These are phyloP conservation scores for Eremothecium sinecaudum DNA, from an alignment of 1,139 yeast species.

Conservation along the genomic window DNA sequence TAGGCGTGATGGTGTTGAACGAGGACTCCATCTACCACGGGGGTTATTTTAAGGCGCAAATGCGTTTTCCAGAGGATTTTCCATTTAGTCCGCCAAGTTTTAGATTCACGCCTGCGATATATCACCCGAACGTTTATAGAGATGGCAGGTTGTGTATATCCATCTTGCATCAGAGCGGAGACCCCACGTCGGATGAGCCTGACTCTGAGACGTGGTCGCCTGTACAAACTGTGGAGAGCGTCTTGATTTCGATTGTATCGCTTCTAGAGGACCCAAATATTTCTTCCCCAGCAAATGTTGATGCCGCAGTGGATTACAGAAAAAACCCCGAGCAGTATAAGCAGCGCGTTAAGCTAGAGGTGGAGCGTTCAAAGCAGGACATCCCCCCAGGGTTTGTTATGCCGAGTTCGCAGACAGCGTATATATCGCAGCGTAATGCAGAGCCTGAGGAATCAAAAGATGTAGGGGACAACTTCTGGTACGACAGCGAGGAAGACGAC, in stretches of 20 bases:
- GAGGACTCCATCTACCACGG: constrained; percentile 89
- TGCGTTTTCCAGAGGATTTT: constrained; percentile 85
- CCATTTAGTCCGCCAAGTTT: constrained; percentile 90
- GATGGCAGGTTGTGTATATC: constrained; percentile 92
- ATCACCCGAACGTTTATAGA: constrained; percentile 88
- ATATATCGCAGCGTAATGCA: constrained; percentile 27
- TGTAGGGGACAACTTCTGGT: constrained; percentile 82
- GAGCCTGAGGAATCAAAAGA: constrained; percentile 46
- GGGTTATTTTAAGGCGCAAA: constrained; percentile 91
- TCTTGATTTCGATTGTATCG: constrained; percentile 79
- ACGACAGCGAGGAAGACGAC: constrained; percentile 46
- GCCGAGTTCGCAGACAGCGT: constrained; percentile 63
- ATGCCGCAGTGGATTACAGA: constrained; percentile 88
- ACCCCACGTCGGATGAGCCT: constrained; percentile 80
- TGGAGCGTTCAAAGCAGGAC: constrained; percentile 70
- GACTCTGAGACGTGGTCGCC: constrained; percentile 95
- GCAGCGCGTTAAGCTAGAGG: constrained; percentile 72
- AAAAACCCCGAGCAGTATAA: constrained; percentile 74
- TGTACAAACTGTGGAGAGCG: constrained; percentile 89
- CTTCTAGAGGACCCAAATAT: constrained; percentile 89
- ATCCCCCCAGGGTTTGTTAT: constrained; percentile 78
- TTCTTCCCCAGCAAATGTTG: constrained; percentile 90
- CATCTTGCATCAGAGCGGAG: constrained; percentile 83
- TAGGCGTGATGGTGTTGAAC: constrained; percentile 86
- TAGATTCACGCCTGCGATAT: constrained; percentile 88